These are phyloP conservation scores for Aspergillus sp. DNA, from an alignment of 2,329 filamentous ascomycete genomes.

Conservation along the genomic window DNA sequence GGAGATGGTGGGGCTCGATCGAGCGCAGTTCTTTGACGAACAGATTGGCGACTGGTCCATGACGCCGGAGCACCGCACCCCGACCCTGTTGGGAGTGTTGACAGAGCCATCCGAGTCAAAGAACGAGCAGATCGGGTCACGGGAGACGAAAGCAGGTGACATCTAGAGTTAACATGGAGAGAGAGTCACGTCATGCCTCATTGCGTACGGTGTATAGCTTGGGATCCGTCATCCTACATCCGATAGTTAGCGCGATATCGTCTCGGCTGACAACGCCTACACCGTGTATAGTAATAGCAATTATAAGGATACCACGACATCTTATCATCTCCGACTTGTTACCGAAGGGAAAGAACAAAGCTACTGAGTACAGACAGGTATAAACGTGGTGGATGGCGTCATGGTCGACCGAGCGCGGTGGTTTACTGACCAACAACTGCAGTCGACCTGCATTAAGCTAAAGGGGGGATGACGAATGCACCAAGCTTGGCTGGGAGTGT, in stretches of 20 bases:
- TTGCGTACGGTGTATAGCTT: background rate
- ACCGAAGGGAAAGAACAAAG: no score
- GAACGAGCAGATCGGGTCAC: background rate
- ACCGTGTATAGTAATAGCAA: no score
- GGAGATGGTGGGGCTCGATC: conserved; percentile 56
- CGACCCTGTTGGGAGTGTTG: conserved; percentile 15
- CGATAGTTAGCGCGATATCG: no score
- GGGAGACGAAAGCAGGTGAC: conserved; percentile 5
- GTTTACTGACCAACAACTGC: background rate
- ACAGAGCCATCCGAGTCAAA: conserved; percentile 13
- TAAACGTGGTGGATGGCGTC: no score
- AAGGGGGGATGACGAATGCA: conserved; percentile 9
- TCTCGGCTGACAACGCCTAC: no score
- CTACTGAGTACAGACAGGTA: no score
- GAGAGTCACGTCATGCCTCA: background rate
- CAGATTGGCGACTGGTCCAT: conserved; percentile 55
- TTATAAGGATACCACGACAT: no score
- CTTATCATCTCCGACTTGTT: no score
- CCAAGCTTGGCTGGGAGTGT: conserved; percentile 4
- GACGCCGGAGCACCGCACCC: conserved; percentile 18
- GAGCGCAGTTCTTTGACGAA: conserved; percentile 58
- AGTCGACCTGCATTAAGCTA: background rate
- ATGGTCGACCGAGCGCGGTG: no score
- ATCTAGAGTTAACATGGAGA: background rate
- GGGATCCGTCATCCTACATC: no score